A percentile compares a stretch with the other conserved stretches of the same genome.
phyloP scores from a whole-genome alignment of 2,329 filamentous ascomycete genomes.

The Aspergillus oerlinghausenensis region DNA sequence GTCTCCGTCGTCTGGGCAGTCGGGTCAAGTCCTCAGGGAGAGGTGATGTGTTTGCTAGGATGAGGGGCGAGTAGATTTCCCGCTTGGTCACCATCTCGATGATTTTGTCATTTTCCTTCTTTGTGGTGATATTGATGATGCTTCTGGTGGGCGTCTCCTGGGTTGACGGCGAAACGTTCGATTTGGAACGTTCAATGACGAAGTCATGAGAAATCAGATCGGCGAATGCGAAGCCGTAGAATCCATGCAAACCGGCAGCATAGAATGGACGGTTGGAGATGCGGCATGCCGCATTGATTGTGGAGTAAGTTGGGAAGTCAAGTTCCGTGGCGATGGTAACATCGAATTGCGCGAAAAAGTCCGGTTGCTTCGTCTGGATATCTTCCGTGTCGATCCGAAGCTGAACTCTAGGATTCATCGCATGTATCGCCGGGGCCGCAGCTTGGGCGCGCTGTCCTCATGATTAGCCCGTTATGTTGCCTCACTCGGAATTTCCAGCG shows the following conservation, averaged over 20 bases:
- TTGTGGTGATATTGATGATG: slow-evolving; percentile 67
- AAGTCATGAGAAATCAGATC: slow-evolving; percentile 90
- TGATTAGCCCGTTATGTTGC: slow-evolving; percentile 10
- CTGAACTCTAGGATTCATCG: slow-evolving; percentile 83
- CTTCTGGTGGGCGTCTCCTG: slow-evolving; percentile 73
- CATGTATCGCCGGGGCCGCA: slow-evolving; percentile 70
- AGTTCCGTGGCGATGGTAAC: slow-evolving; percentile 88
- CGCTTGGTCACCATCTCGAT: slow-evolving; percentile 87
- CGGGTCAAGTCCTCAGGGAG: slow-evolving; percentile 68
- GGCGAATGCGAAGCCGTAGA: slow-evolving; percentile 93
- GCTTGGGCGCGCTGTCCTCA: slow-evolving; percentile 66
- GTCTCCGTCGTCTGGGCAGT: slow-evolving; percentile 61
- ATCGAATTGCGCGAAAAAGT: slow-evolving; percentile 75
- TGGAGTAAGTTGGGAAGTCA: slow-evolving; percentile 66
- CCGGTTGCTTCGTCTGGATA: slow-evolving; percentile 62
- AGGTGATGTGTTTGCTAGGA: slow-evolving; percentile 74
- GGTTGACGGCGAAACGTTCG: slow-evolving; percentile 63
- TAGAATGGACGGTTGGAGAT: slow-evolving; percentile 79
- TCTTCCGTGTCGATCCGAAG: slow-evolving; percentile 66
- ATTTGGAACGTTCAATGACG: slow-evolving; percentile 76
- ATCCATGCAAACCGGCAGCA: slow-evolving; percentile 76
- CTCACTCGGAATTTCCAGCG: slow-evolving; percentile 3
- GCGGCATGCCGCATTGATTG: slow-evolving; percentile 82
- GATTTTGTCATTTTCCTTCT: slow-evolving; percentile 64
- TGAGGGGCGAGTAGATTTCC: slow-evolving; percentile 82